Percentiles rank a stretch among this genome's conserved stretches.
Evolutionary conservation across 2,329 filamentous ascomycete genomes (phyloP).

Genomic region (Arthroderma sp.): DNA sequence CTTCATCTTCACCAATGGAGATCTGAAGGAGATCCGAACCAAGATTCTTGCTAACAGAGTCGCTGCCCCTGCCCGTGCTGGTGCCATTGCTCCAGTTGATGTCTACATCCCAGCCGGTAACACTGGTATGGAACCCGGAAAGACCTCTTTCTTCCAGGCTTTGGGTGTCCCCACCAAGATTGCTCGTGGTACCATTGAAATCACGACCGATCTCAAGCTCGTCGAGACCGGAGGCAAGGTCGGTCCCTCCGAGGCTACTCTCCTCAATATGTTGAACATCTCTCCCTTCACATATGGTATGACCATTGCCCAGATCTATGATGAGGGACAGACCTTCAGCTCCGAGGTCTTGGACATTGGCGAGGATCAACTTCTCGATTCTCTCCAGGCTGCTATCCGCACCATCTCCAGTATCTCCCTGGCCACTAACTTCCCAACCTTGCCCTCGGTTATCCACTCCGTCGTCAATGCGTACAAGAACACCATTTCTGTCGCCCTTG

Average conservation of each 20-base stretch:
- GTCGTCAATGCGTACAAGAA: constrained; percentile 96
- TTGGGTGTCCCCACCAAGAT: constrained; percentile 99
- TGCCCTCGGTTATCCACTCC: constrained; percentile 93
- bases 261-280: constrained; percentile 99
- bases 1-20: constrained; percentile 98
- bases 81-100: constrained; percentile 85
- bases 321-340: constrained; percentile 87
- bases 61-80: constrained; percentile 92
- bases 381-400: constrained; percentile 66
- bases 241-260: constrained; percentile 94
- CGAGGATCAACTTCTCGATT: constrained; percentile 82
- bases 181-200: constrained; percentile 99
- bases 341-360: constrained; percentile 79
- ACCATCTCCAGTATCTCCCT: constrained; percentile 86
- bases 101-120: constrained; percentile 96
- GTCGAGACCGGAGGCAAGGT: constrained; percentile 87
- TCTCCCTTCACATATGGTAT: constrained; percentile 99
- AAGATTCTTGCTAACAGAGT: constrained; percentile 96
- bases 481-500: constrained; percentile 66
- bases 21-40: constrained; percentile 84
- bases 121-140: constrained; percentile 99
- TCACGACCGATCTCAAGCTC: constrained; percentile 94
- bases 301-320: constrained; percentile 92
- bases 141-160: constrained; percentile 99
- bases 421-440: constrained; percentile 85